Conservation (phyloP, 2,329 filamentous ascomycete species). For the Catunica adiposa region DNA sequence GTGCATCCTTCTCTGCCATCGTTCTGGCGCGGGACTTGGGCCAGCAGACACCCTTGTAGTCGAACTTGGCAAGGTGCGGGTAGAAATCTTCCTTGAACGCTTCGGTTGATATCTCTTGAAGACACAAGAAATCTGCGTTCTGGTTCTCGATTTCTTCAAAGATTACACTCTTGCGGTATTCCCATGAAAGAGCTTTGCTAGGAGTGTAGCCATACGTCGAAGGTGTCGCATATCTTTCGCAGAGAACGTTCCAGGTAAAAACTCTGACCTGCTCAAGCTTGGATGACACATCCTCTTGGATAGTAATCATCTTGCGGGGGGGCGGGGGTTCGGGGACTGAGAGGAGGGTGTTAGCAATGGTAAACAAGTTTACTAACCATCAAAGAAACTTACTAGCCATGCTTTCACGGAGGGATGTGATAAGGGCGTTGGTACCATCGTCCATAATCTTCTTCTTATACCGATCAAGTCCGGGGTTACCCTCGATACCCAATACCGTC, state of each 20-base stretch:
- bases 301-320: constrained; percentile 61
- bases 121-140: constrained; percentile 74
- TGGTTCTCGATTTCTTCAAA: constrained; percentile 64
- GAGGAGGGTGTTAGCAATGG: neutral
- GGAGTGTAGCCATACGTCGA: constrained; percentile 83
- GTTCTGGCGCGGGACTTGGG: constrained; percentile 80
- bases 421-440: constrained; percentile 69
- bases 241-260: constrained; percentile 89
- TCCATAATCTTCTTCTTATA: constrained; percentile 73
- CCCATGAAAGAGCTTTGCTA: constrained; percentile 66
- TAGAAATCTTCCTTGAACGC: constrained; percentile 85
- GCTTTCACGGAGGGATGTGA: constrained; percentile 67
- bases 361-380: neutral
- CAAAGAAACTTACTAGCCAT: constrained; percentile 52
- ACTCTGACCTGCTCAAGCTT: constrained; percentile 60
- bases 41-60: constrained; percentile 90
- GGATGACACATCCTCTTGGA: constrained; percentile 48
- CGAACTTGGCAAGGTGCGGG: constrained; percentile 66
- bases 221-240: constrained; percentile 78
- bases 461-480: constrained; percentile 65
- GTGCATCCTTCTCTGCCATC: constrained; percentile 78
- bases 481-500: constrained; percentile 80
- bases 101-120: constrained; percentile 87
- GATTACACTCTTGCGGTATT: constrained; percentile 68
- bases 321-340: constrained; percentile 62